A percentile compares a stretch with the other conserved stretches of the same genome.
These are phyloP conservation scores for Fragaria iinumae DNA, from an alignment of 306 rosid species.

Conservation along the genomic window DNA sequence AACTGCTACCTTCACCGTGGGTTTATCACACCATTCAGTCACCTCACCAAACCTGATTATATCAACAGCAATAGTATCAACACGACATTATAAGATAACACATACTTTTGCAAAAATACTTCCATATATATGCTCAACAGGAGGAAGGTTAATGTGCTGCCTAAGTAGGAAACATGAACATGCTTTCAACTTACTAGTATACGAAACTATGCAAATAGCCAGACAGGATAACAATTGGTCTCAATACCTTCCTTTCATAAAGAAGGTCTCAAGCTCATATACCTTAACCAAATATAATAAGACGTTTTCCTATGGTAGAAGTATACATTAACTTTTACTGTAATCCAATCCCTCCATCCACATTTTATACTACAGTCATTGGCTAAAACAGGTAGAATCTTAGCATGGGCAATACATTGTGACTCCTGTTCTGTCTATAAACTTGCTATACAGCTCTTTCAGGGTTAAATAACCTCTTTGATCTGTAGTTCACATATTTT, in stretches of 20 bases:
- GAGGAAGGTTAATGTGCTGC: background rate
- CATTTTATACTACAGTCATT: background rate
- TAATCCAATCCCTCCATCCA: background rate
- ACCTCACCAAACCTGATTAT: slow-evolving; percentile 69
- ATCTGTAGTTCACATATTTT: background rate
- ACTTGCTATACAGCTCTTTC: background rate
- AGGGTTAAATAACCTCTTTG: background rate
- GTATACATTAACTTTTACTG: background rate
- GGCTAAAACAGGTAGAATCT: background rate
- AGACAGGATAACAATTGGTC: background rate
- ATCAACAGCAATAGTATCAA: background rate
- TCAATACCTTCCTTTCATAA: background rate
- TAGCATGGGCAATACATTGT: background rate
- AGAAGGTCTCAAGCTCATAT: background rate
- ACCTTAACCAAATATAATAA: background rate
- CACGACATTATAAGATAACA: background rate
- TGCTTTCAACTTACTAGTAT: no score
- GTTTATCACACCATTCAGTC: slow-evolving; percentile 81
- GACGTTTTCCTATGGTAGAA: background rate
- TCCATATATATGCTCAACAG: background rate
- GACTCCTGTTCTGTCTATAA: background rate
- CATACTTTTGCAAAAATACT: background rate
- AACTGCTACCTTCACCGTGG: slow-evolving; percentile 85
- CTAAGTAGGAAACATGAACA: background rate
- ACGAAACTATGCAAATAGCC: background rate